A percentile compares a stretch with the other conserved stretches of the same genome.
Evolutionary conservation across 306 rosid genomes (phyloP).

Genomic region (Sechiopsis laciniata): DNA sequence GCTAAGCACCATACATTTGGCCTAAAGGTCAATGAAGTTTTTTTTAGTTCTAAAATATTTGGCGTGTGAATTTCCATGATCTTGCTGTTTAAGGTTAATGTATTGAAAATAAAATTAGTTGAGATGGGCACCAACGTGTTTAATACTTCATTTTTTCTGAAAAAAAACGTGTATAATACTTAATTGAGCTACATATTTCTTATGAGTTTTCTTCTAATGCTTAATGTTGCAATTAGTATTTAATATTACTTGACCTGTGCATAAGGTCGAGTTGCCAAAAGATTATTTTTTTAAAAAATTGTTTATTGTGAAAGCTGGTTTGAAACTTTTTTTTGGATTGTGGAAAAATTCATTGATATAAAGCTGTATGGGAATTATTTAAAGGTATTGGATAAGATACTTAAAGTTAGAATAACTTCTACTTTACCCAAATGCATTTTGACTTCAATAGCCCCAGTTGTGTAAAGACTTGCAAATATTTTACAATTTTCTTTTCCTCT

Average conservation of each 20-base stretch:
- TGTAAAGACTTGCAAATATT: background rate
- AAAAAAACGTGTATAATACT: background rate
- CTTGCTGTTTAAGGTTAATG: background rate
- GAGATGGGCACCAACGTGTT: background rate
- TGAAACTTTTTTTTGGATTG: slow-evolving; percentile 12
- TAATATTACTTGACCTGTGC: background rate
- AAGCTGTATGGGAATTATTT: slow-evolving; percentile 35
- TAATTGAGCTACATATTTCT: background rate
- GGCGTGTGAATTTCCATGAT: too few species aligned
- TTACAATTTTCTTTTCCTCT: background rate
- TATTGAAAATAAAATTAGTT: background rate
- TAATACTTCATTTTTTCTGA: background rate
- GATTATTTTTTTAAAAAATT: background rate
- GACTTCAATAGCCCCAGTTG: slow-evolving; percentile 19
- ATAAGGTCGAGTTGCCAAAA: background rate
- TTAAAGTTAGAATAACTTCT: slow-evolving; percentile 41
- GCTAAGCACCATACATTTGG: background rate
- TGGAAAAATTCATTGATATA: slow-evolving; percentile 21
- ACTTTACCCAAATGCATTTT: slow-evolving; percentile 28
- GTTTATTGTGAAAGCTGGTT: slow-evolving; percentile 7
- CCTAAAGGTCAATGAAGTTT: background rate
- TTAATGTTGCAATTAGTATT: background rate
- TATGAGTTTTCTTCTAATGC: background rate
- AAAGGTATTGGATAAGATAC: slow-evolving; percentile 39
- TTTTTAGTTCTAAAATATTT: too few species aligned